These are phyloP conservation scores for Amyloporia xantha DNA, from an alignment of 768 basidiomycete species.

Conservation along the genomic window DNA sequence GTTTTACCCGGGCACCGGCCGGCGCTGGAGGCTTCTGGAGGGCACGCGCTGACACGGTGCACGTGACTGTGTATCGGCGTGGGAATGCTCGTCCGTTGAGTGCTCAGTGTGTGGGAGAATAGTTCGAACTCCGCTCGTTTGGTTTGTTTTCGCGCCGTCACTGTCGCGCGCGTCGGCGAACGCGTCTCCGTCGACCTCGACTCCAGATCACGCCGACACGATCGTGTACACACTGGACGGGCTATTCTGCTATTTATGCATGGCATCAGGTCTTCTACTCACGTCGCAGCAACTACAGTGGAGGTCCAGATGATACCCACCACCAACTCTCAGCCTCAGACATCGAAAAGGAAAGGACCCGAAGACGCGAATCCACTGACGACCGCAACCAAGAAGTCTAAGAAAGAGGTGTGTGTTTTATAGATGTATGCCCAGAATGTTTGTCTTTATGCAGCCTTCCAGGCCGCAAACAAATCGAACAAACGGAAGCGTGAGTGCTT, in stretches of 20 bases:
- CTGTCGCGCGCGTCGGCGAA: slow-evolving; percentile 22
- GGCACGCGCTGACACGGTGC: neutral
- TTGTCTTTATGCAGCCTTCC: slow-evolving; percentile 4
- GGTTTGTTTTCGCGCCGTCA: slow-evolving; percentile 17
- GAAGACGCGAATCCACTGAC: slow-evolving; percentile 52
- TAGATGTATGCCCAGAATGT: slow-evolving; percentile 10
- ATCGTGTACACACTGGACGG: neutral
- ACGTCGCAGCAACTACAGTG: slow-evolving; percentile 8
- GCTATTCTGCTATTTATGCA: slow-evolving; percentile 9
- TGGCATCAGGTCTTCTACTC: slow-evolving; percentile 5
- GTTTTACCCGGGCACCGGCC: neutral
- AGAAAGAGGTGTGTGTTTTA: slow-evolving; percentile 40
- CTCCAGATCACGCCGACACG: slow-evolving; percentile 6
- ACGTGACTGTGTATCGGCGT: slow-evolving; percentile 1
- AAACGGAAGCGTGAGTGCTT: slow-evolving; percentile 59
- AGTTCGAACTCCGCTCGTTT: slow-evolving; percentile 17
- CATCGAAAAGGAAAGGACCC: slow-evolving; percentile 48
- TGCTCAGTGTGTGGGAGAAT: slow-evolving; percentile 17
- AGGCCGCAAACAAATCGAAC: slow-evolving; percentile 24
- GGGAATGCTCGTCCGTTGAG: slow-evolving; percentile 16
- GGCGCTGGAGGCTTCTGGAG: neutral
- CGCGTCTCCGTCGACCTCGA: slow-evolving; percentile 12
- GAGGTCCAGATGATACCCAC: slow-evolving; percentile 22
- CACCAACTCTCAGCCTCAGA: slow-evolving; percentile 15
- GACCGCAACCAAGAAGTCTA: slow-evolving; percentile 46